These are phyloP conservation scores for Endothia cerciana DNA, from an alignment of 2,329 filamentous ascomycete species.

Conservation along the genomic window DNA sequence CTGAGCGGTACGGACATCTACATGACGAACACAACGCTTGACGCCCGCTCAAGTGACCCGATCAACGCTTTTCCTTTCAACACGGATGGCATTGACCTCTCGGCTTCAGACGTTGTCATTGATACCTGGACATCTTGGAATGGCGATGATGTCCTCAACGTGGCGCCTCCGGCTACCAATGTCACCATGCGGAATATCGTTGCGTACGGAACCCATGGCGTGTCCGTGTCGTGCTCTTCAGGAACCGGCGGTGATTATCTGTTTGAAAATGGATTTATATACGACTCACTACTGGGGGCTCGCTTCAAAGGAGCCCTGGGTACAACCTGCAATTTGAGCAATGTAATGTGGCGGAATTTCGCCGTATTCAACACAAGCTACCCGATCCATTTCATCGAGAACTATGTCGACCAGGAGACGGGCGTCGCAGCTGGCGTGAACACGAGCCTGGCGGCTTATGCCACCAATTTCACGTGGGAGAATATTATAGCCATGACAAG, in stretches of 20 bases:
- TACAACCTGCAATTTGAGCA: slow-evolving; percentile 32
- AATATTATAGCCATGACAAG: slow-evolving; percentile 29
- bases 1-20: slow-evolving; percentile 31
- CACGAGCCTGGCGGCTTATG: slow-evolving; percentile 30
- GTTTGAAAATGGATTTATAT: slow-evolving; percentile 32
- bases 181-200: slow-evolving; percentile 32
- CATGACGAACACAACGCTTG: slow-evolving; percentile 33
- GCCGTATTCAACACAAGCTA: slow-evolving; percentile 32
- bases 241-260: slow-evolving; percentile 32
- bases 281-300: slow-evolving; percentile 31
- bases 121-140: slow-evolving; percentile 33
- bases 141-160: slow-evolving; percentile 33
- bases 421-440: slow-evolving; percentile 21
- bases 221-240: slow-evolving; percentile 31
- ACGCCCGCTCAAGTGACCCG: slow-evolving; percentile 28
- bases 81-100: slow-evolving; percentile 33
- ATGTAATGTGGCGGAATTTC: slow-evolving; percentile 33
- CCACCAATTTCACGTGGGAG: slow-evolving; percentile 32
- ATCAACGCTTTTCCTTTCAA: slow-evolving; percentile 32
- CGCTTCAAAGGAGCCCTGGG: slow-evolving; percentile 33
- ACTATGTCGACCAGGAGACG: slow-evolving; percentile 33
- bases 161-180: slow-evolving; percentile 32
- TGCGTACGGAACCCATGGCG: slow-evolving; percentile 32
- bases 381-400: slow-evolving; percentile 34
- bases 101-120: slow-evolving; percentile 31